Base-by-base conservation (phyloP, 306 rosid species). In the Cercis canadensis region DNA sequence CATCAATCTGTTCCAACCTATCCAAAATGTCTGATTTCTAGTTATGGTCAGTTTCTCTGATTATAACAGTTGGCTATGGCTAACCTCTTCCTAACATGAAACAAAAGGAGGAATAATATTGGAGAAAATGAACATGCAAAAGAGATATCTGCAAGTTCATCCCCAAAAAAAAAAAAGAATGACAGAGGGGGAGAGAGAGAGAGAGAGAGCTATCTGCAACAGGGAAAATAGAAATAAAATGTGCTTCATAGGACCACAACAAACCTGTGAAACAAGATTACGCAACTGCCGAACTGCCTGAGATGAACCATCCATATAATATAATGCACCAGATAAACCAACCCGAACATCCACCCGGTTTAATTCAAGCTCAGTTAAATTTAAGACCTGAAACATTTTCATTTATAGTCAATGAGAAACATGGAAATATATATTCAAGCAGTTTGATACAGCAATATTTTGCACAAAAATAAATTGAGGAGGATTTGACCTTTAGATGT, bases 201-300 rank as follows among this genome's bases (percentile, higher is more conserved):
- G n/a, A n/a, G n/a, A 24, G 3, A 24, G 29, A 59, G 75, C 15
- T 11, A 65, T 45, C 11, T 40, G 15, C 75, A 57, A 76, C 51
- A 47, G 52, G 44, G 53, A 57, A 43, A 62, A 11, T 8, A 12
- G 52, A 75, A 58, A 62, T 4, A 60, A 53, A 41, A 67, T 65
- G 80, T 72, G 62, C 21, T 73, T 65, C 68, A 75, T 57, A 62
- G 62, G 44, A 21, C 33, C 72, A 67, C 55, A 75, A 70, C 54
- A 70, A 78, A 94, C 98, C 99, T 94, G 99, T 29, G 99, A 94
- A 75, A 89, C 97, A 75, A 94, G 99, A 85, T 76, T 78, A 73
- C 97, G 96, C 91, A 94, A 73, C 77, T 94, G 99, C 74, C 99
- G 82, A 63, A 94, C 97, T 37, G 99, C 96, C 85, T 94, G 99